Evolutionary conservation across 345 rosid genomes (phyloP), one percentile per base, ranked within the genome.

Genomic region (Microthlaspi erraticum): DNA sequence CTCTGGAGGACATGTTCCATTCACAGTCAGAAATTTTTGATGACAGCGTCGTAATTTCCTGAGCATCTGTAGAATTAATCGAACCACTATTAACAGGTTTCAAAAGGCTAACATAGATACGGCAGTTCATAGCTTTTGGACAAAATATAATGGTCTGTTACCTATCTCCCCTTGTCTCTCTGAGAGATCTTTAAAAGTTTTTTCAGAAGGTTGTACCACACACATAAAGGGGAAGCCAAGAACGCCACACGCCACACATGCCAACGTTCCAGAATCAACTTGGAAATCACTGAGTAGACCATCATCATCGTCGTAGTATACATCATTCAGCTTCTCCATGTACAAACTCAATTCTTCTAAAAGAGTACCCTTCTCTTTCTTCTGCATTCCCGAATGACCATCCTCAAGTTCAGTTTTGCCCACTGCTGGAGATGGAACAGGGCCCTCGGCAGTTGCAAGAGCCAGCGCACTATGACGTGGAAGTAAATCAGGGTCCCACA

Each of bases 171-270:
- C 63, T 62, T 43, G 34, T 44, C 17, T 46, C 54, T 62, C 60
- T 31, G 53, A 54, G 7, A 62, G 50, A 54, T 76, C 66, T 19
- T 69, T 42, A 2, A 82, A 64, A 69, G 88, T 90, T 41, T 71
- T 73, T 68, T 82, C 82, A 51, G 78, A 84, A 54, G 96, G 94
- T 76, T 92, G 94, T 61, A 95, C 81, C 54, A 95, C 93, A 66
- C 89, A 81, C 99, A 95, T 92, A 82, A 95, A 92, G 19, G 99
- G 99, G 82, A 88, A 95, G 70, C 99, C 99, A 37, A 95, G 93
- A 86, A 91, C 87, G 66, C 99, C 99, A 78, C 99, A 95, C 46
- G 97, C 97, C 50, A 87, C 96, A 79, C 99, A 95, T 49, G 87
- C 83, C 80, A 95, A 73, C 13, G 92, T 73, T 52, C 97, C 94